Evolutionary conservation across 1,284 basidiomycete genomes (phyloP).

Genomic region (Salmacisia buchloeana): DNA sequence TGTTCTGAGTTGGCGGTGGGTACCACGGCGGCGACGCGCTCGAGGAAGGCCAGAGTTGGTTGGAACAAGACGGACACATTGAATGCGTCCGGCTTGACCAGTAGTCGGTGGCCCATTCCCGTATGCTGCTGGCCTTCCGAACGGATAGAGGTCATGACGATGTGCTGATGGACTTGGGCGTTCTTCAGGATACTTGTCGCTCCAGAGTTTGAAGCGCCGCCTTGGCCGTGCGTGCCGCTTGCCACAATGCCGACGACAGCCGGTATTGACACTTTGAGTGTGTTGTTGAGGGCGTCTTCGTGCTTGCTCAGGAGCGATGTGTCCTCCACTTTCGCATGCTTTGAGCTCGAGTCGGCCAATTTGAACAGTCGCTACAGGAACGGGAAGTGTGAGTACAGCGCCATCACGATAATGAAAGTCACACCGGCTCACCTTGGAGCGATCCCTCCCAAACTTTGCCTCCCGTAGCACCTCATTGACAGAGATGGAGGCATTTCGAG

Average conservation of each 20-base stretch:
- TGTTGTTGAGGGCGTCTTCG: conserved; percentile 77
- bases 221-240: neutral
- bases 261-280: conserved; percentile 62
- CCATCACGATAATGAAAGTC: too few species aligned
- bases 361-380: conserved; percentile 67
- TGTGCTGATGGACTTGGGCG: conserved; percentile 3
- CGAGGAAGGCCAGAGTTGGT: conserved; percentile 80
- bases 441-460: conserved; percentile 34
- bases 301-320: conserved; percentile 61
- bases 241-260: neutral
- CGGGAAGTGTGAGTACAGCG: neutral
- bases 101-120: conserved; percentile 73
- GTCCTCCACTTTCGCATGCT: conserved; percentile 57
- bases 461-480: conserved; percentile 78
- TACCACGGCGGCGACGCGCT: conserved; percentile 55
- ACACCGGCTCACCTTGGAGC: conserved; percentile 26
- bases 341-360: conserved; percentile 81
- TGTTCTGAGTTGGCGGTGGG: conserved; percentile 32
- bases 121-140: conserved; percentile 6
- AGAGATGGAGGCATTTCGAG: conserved; percentile 75
- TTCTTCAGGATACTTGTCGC: neutral
- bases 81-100: conserved; percentile 88
- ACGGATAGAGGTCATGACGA: conserved; percentile 5
- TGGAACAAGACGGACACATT: conserved; percentile 90
- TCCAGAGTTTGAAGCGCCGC: neutral